Conservation (phyloP, 1,284 basidiomycete genomes). For the Rhodotorula sp. region DNA sequence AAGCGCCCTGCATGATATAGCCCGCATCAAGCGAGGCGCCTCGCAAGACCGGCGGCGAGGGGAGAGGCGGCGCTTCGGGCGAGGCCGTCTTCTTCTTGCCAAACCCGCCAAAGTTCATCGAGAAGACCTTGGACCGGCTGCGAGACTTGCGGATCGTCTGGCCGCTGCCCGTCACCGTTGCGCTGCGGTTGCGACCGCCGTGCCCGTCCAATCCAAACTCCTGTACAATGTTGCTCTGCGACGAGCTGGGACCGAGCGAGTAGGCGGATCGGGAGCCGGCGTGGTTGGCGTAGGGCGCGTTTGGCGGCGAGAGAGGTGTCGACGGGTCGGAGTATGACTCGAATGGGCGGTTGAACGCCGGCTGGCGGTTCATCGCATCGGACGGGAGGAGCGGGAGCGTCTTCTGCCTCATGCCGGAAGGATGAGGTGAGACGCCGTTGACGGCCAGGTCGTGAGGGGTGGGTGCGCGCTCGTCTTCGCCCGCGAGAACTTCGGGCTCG, state of each 20-base stretch:
- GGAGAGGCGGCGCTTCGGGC: not conserved
- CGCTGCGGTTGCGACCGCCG: not conserved
- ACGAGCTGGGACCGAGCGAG: conserved; percentile 19
- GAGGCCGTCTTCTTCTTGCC: not conserved
- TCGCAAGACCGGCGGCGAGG: not conserved
- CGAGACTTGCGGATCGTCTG: not conserved
- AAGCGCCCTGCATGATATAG: too few relatives aligned
- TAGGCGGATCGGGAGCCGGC: conserved; percentile 20
- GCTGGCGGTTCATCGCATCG: conserved; percentile 6
- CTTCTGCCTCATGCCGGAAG: conserved; percentile 10
- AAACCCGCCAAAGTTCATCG: conserved; percentile 2
- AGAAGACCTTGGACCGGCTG: conserved; percentile 13
- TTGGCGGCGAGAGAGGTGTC: not conserved
- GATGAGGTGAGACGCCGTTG: not conserved
- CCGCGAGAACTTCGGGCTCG: conserved; percentile 17
- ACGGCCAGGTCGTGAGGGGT: not conserved
- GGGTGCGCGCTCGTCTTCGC: not conserved
- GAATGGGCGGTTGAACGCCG: not conserved
- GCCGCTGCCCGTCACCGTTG: not conserved
- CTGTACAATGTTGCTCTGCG: not conserved
- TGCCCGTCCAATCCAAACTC: conserved; percentile 1
- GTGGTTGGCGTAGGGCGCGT: conserved; percentile 6
- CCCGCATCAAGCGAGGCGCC: conserved; percentile 1
- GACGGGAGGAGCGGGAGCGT: conserved; percentile 24
- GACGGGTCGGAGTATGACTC: not conserved